These are phyloP conservation scores for Citrus inodora DNA, from an alignment of 345 rosid species.

Conservation along the genomic window DNA sequence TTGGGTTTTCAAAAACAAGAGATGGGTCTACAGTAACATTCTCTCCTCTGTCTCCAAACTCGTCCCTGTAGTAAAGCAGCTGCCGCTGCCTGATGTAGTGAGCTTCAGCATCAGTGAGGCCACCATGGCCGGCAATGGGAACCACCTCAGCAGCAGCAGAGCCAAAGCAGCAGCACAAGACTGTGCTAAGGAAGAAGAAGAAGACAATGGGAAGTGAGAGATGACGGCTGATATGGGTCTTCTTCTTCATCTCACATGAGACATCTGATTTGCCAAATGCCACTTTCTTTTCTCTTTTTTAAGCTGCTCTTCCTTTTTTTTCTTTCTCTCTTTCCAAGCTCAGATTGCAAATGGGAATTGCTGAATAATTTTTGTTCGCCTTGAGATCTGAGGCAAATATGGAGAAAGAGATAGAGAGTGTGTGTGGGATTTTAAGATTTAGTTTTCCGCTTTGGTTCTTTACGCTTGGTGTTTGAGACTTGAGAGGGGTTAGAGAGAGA, in stretches of 20 bases:
- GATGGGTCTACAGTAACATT: slow-evolving; percentile 66
- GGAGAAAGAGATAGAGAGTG: not conserved
- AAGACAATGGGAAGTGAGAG: slow-evolving; percentile 21
- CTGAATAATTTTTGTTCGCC: not conserved
- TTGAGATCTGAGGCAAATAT: slow-evolving; percentile 18
- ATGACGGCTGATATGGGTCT: slow-evolving; percentile 23
- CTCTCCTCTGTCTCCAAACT: slow-evolving; percentile 87
- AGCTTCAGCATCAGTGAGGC: slow-evolving; percentile 58
- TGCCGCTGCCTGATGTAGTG: slow-evolving; percentile 68
- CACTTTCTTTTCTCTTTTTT: slow-evolving; percentile 8
- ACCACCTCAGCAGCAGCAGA: slow-evolving; percentile 23
- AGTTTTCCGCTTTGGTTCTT: not conserved
- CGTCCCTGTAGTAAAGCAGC: slow-evolving; percentile 87
- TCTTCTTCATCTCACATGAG: slow-evolving; percentile 80
- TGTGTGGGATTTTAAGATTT: slow-evolving; percentile 5
- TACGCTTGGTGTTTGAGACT: not conserved
- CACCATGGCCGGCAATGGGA: slow-evolving; percentile 40
- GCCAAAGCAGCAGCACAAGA: slow-evolving; percentile 14
- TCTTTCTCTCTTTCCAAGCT: not conserved
- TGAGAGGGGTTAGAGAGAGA: not conserved
- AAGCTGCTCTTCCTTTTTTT: too few relatives aligned
- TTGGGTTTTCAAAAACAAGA: slow-evolving; percentile 53
- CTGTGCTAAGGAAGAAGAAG: slow-evolving; percentile 5
- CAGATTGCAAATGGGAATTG: slow-evolving; percentile 2
- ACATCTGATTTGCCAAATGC: slow-evolving; percentile 46